phyloP scores from a whole-genome alignment of 495 filamentous ascomycete species.

The Tuber borchii region DNA sequence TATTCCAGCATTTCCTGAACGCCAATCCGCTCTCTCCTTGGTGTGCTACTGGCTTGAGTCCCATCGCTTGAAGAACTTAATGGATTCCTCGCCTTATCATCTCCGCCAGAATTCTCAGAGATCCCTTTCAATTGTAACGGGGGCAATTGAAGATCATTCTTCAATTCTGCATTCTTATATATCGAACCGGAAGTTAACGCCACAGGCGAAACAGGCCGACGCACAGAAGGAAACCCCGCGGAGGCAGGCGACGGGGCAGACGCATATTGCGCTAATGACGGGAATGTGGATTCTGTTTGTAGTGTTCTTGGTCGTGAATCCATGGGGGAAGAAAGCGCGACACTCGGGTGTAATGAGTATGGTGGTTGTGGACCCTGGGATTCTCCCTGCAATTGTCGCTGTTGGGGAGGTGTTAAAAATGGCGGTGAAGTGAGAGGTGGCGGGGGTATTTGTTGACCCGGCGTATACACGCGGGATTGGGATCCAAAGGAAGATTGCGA shows the following conservation, averaged over 20 bases:
- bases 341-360: conserved; percentile 35
- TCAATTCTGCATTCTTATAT: conserved; percentile 25
- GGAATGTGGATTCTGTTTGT: conserved; percentile 37
- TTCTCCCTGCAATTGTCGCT: conserved; percentile 37
- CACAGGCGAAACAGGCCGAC: conserved; percentile 32
- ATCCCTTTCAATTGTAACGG: conserved; percentile 32
- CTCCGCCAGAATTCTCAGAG: conserved; percentile 13
- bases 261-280: conserved; percentile 38
- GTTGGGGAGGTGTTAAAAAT: conserved; percentile 33
- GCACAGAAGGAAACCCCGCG: conserved; percentile 27
- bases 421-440: conserved; percentile 34
- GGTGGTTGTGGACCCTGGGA: conserved; percentile 38
- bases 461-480: conserved; percentile 30
- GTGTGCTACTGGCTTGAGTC: conserved; percentile 26
- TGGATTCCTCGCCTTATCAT: conserved; percentile 17
- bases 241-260: conserved; percentile 30
- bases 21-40: conserved; percentile 39
- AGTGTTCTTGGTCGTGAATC: conserved; percentile 40
- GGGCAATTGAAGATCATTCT: conserved; percentile 36
- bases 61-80: conserved; percentile 19
- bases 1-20: conserved; percentile 42
- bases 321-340: conserved; percentile 30
- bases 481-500: conserved; percentile 20
- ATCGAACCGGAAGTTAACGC: conserved; percentile 7
- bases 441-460: conserved; percentile 19